Evolutionary conservation across 2,329 filamentous ascomycete species (phyloP).

Genomic region (Monilinia laxa): DNA sequence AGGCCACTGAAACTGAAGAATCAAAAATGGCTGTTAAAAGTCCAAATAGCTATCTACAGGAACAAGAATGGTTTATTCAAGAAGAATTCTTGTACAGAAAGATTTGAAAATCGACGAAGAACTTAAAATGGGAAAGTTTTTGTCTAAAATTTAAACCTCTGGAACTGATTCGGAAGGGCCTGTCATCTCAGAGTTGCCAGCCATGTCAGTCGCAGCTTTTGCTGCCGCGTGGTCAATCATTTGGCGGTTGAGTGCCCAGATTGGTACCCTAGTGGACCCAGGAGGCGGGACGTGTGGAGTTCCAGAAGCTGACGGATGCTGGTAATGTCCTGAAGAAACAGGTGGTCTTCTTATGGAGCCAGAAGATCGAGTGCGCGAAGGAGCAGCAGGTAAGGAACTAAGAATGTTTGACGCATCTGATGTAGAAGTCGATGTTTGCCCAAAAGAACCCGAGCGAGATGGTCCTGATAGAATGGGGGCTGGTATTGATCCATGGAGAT

Average conservation of each 20-base stretch:
- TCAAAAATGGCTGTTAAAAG: background rate
- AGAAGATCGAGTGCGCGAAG: background rate
- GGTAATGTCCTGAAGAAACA: background rate
- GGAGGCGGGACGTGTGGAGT: background rate
- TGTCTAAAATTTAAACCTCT: background rate
- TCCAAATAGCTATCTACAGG: background rate
- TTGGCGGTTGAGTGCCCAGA: background rate
- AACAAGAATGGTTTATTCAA: background rate
- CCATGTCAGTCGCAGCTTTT: background rate
- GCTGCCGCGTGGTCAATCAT: background rate
- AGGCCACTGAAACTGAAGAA: background rate
- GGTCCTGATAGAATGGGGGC: background rate
- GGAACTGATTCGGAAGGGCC: background rate
- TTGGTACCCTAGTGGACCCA: background rate
- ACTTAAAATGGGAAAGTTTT: background rate
- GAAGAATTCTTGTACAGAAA: background rate
- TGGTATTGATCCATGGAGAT: background rate
- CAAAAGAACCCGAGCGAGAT: background rate
- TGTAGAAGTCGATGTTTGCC: background rate
- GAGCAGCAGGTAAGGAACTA: background rate
- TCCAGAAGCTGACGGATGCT: background rate
- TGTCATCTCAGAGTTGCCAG: background rate
- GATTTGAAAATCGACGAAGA: background rate
- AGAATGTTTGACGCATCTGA: fast-evolving
- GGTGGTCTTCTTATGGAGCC: background rate